Evolutionary conservation across 148 eudicot species (phyloP), one percentile per base, ranked within the genome.

Genomic region (Beta vulgaris): DNA sequence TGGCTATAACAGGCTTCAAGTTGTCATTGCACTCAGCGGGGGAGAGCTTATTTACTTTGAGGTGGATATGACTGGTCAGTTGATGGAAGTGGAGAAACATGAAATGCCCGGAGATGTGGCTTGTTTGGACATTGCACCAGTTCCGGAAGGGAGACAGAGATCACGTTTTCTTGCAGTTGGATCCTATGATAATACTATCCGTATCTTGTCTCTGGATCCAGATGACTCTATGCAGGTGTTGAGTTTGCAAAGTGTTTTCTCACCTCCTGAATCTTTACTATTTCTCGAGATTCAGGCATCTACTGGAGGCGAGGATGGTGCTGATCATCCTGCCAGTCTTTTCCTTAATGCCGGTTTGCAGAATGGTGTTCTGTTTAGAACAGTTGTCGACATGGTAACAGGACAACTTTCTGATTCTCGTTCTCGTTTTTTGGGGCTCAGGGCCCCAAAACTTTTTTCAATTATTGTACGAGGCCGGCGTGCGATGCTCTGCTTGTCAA

Each of bases 31-130:
- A 28, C 82, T 95, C 36, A 95, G 97, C 74, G 98, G 99, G 57
- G 99, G 99, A 55, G 99, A 95, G 84, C 91, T 95, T 70, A 92
- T 95, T 54, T 95, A 95, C 80, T 95, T 95, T 79, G 97, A 91
- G 84, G 94, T 95, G 53, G 99, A 95, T 84, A 84, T 88, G 88
- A 91, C 86, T 75, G 99, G 99, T 60, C 96, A 92, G 85, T 85
- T 95, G 66, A 88, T 89, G 90, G 98, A 95, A 78, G 94, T 91
- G 39, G 99, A 89, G 76, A 95, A 95, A 82, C 96, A 90, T 55
- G 99, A 95, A 78, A 89, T 95, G 92, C 88, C 98, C 0, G 99
- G 99, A 48, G 99, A 95, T 80, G 91, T 95, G 75, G 99, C 99
- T 64, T 95, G 99, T 86, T 83, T 92, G 80, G 99, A 90, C 80